Conservation (phyloP, 192 early-diverging fungal genomes). For the Coemansia sp. region DNA sequence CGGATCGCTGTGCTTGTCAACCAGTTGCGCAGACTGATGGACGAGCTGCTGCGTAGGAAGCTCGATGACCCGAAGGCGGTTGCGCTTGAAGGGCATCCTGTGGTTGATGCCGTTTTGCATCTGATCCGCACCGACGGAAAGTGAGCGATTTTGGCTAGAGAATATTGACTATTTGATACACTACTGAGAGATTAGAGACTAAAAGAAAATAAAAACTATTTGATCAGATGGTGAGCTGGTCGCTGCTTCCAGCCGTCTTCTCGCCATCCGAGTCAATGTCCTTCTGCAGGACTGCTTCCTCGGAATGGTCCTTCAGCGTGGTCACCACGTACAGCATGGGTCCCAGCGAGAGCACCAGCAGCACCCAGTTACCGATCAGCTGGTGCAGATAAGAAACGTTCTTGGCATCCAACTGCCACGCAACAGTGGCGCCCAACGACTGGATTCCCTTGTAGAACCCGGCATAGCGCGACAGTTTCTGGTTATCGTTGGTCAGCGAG, state of each 20-base stretch:
- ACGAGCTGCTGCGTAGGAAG: constrained; percentile 68
- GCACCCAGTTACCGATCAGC: constrained; percentile 60
- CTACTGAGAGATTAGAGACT: background rate
- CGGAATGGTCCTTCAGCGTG: constrained; percentile 54
- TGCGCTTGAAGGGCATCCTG: constrained; percentile 36
- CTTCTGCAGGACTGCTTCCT: constrained; percentile 3
- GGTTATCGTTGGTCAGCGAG: constrained; percentile 76
- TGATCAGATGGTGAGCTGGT: constrained; percentile 1
- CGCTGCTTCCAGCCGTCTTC: background rate
- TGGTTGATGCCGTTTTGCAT: constrained; percentile 24
- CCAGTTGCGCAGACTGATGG: constrained; percentile 70
- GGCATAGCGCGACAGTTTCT: constrained; percentile 63
- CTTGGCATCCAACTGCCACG: constrained; percentile 68
- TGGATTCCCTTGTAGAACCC: constrained; percentile 90
- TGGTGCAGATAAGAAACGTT: constrained; percentile 52
- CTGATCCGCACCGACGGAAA: constrained; percentile 38
- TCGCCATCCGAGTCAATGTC: constrained; percentile 3
- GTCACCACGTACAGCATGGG: constrained; percentile 56
- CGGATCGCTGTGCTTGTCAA: constrained; percentile 73
- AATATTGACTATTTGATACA: background rate
- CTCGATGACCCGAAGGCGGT: constrained; percentile 65
- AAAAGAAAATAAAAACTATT: background rate
- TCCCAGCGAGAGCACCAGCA: constrained; percentile 53
- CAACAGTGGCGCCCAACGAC: constrained; percentile 66
- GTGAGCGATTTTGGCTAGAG: background rate